Evolutionary conservation across 495 filamentous ascomycete species (phyloP), one percentile per base, ranked within the genome.

Genomic region (Penicillium argentinense): DNA sequence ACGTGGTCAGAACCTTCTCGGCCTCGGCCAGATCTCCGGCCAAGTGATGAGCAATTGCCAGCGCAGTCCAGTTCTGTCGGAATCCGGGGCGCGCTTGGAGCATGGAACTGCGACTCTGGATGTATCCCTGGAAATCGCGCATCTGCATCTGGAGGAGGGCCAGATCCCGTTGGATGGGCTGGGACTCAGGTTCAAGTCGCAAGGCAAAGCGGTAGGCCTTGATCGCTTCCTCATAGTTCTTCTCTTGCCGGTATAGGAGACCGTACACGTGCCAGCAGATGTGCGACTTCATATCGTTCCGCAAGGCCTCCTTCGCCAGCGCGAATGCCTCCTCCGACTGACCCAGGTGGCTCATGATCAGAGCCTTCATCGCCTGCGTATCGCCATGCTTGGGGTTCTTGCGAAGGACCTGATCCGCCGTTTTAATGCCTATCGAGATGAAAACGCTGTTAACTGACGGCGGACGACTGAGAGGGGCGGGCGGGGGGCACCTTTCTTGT

Each of bases 241-340:
- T 97, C 56, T 84, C 81, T 19, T 89, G 82, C 22, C 92, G 83
- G 66, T 91, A 97, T 28, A 99, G 78, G 47, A 99, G 71, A n/a
- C 93, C 93, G 59, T 97, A 97, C 27, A 99, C 95, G 67, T 99
- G 93, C 93, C 93, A 99, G 73, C 91, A 97, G 55, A 97, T 90
- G 67, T 97, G 95, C 51, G 91, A 96, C 71, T 91, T 96, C 91
- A 97, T 97, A 58, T 97, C 91, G 51, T 91, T 87, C 38, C 82
- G 87, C 33, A 99, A 75, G 36, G 93, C 93, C 45, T 87, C 79
- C 73, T 96, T 97, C 51, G 87, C 92, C 42, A 99, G 77, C 23
- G 80, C 81, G 64, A 97, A 97, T 0, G 93, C 93, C 73, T 99
- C 93, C 34, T 96, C 87, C 14, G 83, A 79, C 70, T 95, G 89